phyloP scores from a whole-genome alignment of 495 filamentous ascomycete species.

The Thozetella sp. region DNA sequence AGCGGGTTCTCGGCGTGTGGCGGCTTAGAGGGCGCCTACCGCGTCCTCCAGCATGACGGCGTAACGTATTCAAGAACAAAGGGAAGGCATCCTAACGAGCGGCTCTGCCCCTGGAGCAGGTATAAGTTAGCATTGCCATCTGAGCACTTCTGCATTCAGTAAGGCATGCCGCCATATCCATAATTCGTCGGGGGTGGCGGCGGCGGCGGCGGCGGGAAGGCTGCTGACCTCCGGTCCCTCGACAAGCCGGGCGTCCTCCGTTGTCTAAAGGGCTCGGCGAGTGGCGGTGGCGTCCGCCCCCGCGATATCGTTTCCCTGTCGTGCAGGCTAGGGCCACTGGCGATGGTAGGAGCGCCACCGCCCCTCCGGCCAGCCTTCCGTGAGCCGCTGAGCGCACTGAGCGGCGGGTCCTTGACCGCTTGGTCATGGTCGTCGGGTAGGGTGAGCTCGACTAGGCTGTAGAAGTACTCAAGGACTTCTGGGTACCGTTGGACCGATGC shows the following conservation, averaged over 20 bases:
- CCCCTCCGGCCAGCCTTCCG: slow-evolving; percentile 36
- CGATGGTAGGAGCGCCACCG: slow-evolving; percentile 22
- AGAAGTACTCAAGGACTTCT: slow-evolving; percentile 75
- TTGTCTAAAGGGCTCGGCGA: slow-evolving; percentile 25
- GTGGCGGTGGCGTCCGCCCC: slow-evolving; percentile 30
- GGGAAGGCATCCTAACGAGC: background rate
- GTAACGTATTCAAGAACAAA: background rate
- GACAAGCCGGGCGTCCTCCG: slow-evolving; percentile 30
- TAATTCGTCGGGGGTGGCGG: slow-evolving; percentile 26
- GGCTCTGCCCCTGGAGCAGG: background rate
- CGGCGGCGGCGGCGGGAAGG: slow-evolving; percentile 19
- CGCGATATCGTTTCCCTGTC: slow-evolving; percentile 24
- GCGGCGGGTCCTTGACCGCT: slow-evolving; percentile 54
- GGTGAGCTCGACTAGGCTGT: slow-evolving; percentile 61
- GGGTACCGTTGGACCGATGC: slow-evolving; percentile 69
- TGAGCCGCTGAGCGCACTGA: slow-evolving; percentile 50
- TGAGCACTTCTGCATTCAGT: background rate
- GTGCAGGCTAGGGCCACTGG: slow-evolving; percentile 30
- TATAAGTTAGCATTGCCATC: background rate
- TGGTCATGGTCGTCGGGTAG: slow-evolving; percentile 56
- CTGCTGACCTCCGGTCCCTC: slow-evolving; percentile 16
- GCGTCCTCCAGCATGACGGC: background rate
- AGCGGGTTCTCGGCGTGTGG: background rate
- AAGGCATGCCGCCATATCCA: background rate
- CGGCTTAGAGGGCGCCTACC: background rate